Conservation (phyloP, 352 stramenopile genomes). For the Pythium brassicae region DNA sequence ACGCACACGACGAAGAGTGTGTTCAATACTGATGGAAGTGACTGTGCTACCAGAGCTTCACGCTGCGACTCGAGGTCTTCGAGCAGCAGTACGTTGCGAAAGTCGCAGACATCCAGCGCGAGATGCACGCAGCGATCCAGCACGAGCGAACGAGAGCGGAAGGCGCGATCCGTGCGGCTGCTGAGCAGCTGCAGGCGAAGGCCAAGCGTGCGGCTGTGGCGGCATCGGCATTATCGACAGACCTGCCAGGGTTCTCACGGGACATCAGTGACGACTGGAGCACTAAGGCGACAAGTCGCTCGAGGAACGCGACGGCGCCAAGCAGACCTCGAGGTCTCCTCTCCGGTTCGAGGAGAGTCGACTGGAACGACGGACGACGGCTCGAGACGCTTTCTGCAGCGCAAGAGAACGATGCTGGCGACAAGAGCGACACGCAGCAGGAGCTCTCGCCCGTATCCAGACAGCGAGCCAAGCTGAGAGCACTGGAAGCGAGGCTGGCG, state of each 20-base stretch:
- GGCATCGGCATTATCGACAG: not conserved
- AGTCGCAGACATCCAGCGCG: constrained; percentile 46
- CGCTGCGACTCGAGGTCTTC: constrained; percentile 51
- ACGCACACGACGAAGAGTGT: too few relatives aligned
- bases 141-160: constrained; percentile 37
- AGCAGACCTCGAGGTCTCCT: not conserved
- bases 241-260: too few relatives aligned
- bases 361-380: not conserved
- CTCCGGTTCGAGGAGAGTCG: not conserved
- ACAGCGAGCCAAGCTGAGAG: constrained; percentile 49
- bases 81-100: constrained; percentile 58
- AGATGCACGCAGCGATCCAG: constrained; percentile 44
- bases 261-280: not conserved
- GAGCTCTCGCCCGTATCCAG: constrained; percentile 36
- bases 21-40: too few relatives aligned
- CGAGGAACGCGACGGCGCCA: not conserved
- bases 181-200: constrained; percentile 45
- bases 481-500: constrained; percentile 50
- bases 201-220: constrained; percentile 23
- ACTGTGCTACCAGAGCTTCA: constrained; percentile 32
- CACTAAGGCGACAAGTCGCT: not conserved
- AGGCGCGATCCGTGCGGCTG: constrained; percentile 26
- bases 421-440: constrained; percentile 1
- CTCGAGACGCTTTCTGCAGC: not conserved
- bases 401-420: not conserved